phyloP scores from a whole-genome alignment of 306 rosid species.

The Geum urbanum region DNA sequence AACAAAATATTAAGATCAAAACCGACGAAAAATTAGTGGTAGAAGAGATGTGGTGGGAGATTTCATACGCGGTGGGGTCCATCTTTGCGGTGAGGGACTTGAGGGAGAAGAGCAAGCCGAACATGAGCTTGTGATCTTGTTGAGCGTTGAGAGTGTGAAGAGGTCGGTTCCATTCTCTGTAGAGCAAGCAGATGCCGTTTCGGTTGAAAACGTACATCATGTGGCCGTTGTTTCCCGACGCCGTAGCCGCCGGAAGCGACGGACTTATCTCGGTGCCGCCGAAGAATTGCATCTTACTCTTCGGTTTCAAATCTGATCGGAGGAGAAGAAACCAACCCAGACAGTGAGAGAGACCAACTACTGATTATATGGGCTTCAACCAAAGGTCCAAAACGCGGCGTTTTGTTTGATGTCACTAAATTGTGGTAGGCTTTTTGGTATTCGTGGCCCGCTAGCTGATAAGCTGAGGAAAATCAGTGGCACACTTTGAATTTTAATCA shows the following conservation, averaged over 20 bases:
- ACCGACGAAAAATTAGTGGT: background rate
- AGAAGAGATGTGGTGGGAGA: background rate
- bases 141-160: conserved; percentile 70
- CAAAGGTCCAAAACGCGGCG: background rate
- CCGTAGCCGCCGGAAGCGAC: conserved; percentile 79
- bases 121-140: conserved; percentile 97
- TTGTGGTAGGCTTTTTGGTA: too few relatives aligned
- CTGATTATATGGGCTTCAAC: background rate
- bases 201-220: conserved; percentile 89
- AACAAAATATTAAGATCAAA: background rate
- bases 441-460: too few relatives aligned
- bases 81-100: conserved; percentile 91
- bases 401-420: too few relatives aligned
- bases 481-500: too few relatives aligned
- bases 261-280: conserved; percentile 95
- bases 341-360: background rate
- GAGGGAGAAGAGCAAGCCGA: conserved; percentile 91
- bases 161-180: conserved; percentile 95
- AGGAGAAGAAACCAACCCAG: background rate
- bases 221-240: conserved; percentile 84
- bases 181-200: conserved; percentile 86
- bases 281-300: conserved; percentile 69
- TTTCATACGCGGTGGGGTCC: conserved; percentile 69
- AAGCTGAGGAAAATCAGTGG: too few relatives aligned
- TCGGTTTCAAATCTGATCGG: conserved; percentile 9